Evolutionary conservation across 2,329 filamentous ascomycete species (phyloP), one percentile per base, ranked within the genome.

Genomic region (Trichophyton schoenleinii): DNA sequence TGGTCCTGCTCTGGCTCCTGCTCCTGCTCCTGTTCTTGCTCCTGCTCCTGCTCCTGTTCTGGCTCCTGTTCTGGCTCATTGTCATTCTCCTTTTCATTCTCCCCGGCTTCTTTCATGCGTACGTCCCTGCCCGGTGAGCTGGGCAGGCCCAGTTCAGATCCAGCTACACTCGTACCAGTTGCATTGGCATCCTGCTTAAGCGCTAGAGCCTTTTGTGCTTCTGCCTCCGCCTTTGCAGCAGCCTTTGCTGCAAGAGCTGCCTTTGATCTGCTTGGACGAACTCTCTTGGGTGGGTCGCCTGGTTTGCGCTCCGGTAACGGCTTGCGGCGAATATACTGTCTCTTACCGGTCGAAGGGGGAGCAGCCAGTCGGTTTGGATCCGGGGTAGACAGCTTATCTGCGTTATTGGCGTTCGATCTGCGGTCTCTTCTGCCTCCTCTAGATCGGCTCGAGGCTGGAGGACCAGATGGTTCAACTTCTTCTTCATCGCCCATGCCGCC

Each of bases 361-460:
- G 49, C 49, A 31, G 13, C 34, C 44, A 49, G 9, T 53, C 31
- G 60, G 53, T 20, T 60, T 38, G 22, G 44, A 22, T 36, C 25
- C 20, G 46, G 60, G 55, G n/a, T 42, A 22, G 28, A 53, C 25
- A 53, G 6, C 25, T 38, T 34, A 28, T 41, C 44, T 15, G 59
- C 62, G 7, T n/a, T 41, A 41, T 38, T 44, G 4, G 41, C 41
- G n/a, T 44, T 44, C 6, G 52, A 36, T 49, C 60, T 61, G 18
- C 55, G 57, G 15, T 59, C 59, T 41, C 62, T 58, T 49, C 58
- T 60, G 5, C 57, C 60, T 42, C 18, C 58, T 3, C 49, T 34
- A 13, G 48, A 22, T 38, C 58, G 52, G 42, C 44, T 63, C 11
- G 57, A 28, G 18, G 60, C 42, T 18, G 60, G 15, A 31, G 59